These are phyloP conservation scores for Tilletia setariae DNA, from an alignment of 1,284 basidiomycete species.

Conservation along the genomic window DNA sequence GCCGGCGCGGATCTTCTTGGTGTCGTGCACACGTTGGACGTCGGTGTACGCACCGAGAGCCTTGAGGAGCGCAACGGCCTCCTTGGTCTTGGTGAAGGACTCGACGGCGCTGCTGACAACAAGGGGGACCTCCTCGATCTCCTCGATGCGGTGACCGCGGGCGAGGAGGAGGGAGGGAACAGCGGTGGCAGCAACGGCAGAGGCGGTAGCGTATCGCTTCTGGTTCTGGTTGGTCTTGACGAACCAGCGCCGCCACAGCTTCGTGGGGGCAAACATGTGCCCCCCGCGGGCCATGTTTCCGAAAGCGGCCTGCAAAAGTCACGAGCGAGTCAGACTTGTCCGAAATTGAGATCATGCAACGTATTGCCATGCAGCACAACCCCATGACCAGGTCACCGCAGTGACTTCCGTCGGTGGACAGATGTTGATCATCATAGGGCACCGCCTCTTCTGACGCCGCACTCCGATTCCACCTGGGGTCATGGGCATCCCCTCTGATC, in stretches of 20 bases:
- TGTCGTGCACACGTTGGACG: slow-evolving; percentile 95
- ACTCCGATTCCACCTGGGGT: too few species aligned
- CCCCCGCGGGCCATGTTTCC: slow-evolving; percentile 71
- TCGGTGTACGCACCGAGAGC: slow-evolving; percentile 76
- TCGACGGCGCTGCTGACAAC: slow-evolving; percentile 79
- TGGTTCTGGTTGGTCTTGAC: slow-evolving; percentile 99
- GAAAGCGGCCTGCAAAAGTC: slow-evolving; percentile 74
- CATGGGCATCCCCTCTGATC: background rate
- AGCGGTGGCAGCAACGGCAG: slow-evolving; percentile 94
- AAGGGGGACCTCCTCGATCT: slow-evolving; percentile 93
- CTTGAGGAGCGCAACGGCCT: slow-evolving; percentile 92
- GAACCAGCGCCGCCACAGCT: slow-evolving; percentile 99
- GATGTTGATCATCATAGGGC: too few species aligned
- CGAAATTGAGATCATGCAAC: too few species aligned
- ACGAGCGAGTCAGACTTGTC: too few species aligned
- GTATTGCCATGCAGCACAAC: too few species aligned
- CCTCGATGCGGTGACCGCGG: slow-evolving; percentile 97
- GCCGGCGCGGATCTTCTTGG: slow-evolving; percentile 92
- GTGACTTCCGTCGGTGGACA: too few species aligned
- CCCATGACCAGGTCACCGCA: too few species aligned
- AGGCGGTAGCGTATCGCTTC: slow-evolving; percentile 95
- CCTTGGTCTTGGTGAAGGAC: slow-evolving; percentile 92
- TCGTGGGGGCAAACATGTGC: slow-evolving; percentile 99
- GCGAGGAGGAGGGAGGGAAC: slow-evolving; percentile 97
- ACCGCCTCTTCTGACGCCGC: too few species aligned